Evolutionary conservation across 1,139 yeast species (phyloP).

Genomic region (Candida pseudoviswanathii): DNA sequence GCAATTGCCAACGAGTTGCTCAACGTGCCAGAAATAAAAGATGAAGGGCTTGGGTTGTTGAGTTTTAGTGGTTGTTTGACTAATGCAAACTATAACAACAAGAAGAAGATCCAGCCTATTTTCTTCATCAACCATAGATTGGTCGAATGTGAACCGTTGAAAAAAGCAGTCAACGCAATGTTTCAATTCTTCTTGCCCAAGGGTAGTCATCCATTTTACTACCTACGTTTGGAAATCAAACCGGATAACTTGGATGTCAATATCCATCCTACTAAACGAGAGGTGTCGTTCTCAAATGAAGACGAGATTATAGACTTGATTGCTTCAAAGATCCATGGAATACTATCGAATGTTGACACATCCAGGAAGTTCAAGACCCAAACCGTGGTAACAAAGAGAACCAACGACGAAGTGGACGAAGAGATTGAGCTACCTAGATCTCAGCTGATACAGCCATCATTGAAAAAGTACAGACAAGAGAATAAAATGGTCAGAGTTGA

Average conservation of each 20-base stretch:
- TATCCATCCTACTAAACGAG: conserved; percentile 94
- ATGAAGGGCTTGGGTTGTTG: conserved; percentile 44
- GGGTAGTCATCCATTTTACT: conserved; percentile 78
- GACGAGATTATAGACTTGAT: conserved; percentile 78
- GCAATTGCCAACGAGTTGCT: conserved; percentile 67
- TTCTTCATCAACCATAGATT: conserved; percentile 85
- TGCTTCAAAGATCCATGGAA: conserved; percentile 49
- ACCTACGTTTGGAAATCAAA: conserved; percentile 63
- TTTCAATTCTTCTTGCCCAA: conserved; percentile 74
- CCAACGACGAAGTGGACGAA: conserved; percentile 17
- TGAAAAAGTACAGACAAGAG: conserved; percentile 51
- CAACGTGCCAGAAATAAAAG: conserved; percentile 37
- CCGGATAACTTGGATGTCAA: conserved; percentile 86
- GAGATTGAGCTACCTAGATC: conserved; percentile 14
- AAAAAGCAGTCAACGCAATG: conserved; percentile 65
- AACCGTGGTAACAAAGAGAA: conserved; percentile 38
- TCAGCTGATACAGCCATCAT: conserved; percentile 10
- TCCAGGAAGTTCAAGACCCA: conserved; percentile 74
- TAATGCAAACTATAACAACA: conserved; percentile 70
- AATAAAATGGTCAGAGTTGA: conserved; percentile 77
- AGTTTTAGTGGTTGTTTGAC: conserved; percentile 64
- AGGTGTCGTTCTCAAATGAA: conserved; percentile 83
- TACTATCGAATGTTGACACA: conserved; percentile 62
- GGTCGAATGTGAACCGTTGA: conserved; percentile 79
- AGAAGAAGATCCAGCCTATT: conserved; percentile 66